phyloP scores from a whole-genome alignment of 768 basidiomycete species.

The Suillus alpinus region DNA sequence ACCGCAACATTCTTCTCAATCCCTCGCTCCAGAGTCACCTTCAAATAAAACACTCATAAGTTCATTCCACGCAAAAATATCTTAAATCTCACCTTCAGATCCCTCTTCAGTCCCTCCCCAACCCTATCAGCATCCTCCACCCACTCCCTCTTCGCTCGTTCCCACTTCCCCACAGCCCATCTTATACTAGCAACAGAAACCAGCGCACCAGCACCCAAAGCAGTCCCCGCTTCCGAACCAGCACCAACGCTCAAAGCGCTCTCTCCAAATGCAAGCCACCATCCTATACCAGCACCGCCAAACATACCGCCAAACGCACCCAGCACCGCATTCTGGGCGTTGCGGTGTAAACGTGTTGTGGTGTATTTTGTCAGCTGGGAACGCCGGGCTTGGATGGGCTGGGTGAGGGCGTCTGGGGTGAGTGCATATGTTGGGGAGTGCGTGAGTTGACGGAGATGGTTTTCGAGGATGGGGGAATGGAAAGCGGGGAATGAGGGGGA shows the following conservation, averaged over 20 bases:
- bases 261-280: constrained; percentile 48
- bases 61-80: constrained; percentile 2
- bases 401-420: constrained; percentile 42
- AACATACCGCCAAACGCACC: constrained; percentile 47
- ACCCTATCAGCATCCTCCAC: constrained; percentile 65
- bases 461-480: constrained; percentile 56
- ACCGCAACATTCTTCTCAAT: constrained; percentile 52
- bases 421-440: constrained; percentile 46
- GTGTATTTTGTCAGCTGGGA: constrained; percentile 53
- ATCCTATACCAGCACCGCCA: constrained; percentile 51
- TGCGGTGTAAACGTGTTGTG: constrained; percentile 58
- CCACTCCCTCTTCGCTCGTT: constrained; percentile 64
- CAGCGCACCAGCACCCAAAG: constrained; percentile 57
- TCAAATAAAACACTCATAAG: background rate
- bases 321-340: constrained; percentile 57
- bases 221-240: constrained; percentile 53
- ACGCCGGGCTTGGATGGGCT: constrained; percentile 50
- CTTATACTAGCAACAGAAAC: constrained; percentile 47
- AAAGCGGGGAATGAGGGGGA: constrained; percentile 18
- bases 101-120: constrained; percentile 59
- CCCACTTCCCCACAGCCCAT: constrained; percentile 68
- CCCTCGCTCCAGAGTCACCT: constrained; percentile 47
- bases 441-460: constrained; percentile 53
- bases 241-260: constrained; percentile 32
- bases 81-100: constrained; percentile 50